These are phyloP conservation scores for Xylogone sp. DNA, from an alignment of 2,329 filamentous ascomycete species.

Conservation along the genomic window DNA sequence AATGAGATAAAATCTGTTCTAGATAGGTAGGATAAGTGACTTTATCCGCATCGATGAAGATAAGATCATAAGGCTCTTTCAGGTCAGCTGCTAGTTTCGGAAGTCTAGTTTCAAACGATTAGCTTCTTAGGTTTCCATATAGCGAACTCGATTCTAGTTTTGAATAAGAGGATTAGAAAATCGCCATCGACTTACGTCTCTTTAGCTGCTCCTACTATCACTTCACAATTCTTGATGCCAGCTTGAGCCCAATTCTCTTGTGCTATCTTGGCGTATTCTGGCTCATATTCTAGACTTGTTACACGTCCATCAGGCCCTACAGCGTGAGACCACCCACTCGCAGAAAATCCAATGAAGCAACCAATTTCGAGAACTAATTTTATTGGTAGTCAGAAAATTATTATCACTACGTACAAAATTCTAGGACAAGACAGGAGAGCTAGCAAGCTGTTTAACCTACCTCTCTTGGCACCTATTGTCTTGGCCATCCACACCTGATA, in stretches of 20 bases:
- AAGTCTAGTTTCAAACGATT: constrained; percentile 6
- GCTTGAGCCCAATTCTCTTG: constrained; percentile 34
- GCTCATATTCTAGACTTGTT: constrained; percentile 40
- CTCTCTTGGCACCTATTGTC: constrained; percentile 18
- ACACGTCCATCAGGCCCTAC: constrained; percentile 23
- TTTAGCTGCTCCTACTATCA: constrained; percentile 43
- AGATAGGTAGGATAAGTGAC: constrained; percentile 47
- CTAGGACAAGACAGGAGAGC: background rate
- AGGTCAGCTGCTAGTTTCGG: constrained; percentile 8
- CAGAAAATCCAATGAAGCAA: constrained; percentile 23
- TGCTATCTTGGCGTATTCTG: constrained; percentile 40
- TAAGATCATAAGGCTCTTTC: constrained; percentile 45
- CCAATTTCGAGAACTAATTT: constrained; percentile 26
- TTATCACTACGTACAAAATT: too few species aligned
- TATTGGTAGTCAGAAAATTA: background rate
- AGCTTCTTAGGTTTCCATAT: background rate
- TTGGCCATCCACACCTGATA: constrained; percentile 19
- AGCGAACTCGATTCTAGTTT: background rate
- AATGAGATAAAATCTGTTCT: constrained; percentile 39
- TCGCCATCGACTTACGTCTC: constrained; percentile 35
- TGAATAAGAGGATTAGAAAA: constrained; percentile 11
- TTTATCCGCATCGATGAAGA: constrained; percentile 54
- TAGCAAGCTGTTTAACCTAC: constrained; percentile 8
- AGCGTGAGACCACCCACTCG: constrained; percentile 20
- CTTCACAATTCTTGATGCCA: constrained; percentile 40